Base-by-base conservation (phyloP, 2,329 filamentous ascomycete species). In the Ophiostoma fasciatum region DNA sequence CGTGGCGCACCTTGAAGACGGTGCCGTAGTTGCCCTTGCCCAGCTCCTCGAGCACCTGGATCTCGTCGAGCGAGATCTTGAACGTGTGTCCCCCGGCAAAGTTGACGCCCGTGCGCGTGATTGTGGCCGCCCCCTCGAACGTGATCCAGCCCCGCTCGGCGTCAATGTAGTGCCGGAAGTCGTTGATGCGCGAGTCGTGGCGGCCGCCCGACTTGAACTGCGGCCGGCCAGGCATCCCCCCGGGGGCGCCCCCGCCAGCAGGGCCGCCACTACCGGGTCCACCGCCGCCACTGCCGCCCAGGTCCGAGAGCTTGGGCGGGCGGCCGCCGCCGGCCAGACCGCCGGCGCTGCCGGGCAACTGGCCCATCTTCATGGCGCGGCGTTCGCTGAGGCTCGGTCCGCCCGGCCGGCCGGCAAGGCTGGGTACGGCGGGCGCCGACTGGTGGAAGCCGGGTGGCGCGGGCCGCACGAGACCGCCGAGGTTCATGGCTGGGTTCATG, bases 1-100 rank as follows among this genome's bases (percentile, higher is more conserved):
- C 75, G 59, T 98, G 90, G 48, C 79, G 75, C 39, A 96, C 90
- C 57, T 90, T 94, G 68, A 93, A 96, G 4, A 98, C 90, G 2
- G 88, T 96, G 41, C 90, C 90, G 50, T 98, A 98, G 55, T 98
- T 98, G 28, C 90, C 90, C 58, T 96, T 98, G 31, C 90, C 90
- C 11, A 98, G 63, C 61, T 98, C 90, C 42, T 88, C 84, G 39
- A 96, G 54, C 2, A 83, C 88, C 49, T 96, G 84, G 6, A 98
- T 82, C 55, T 98, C 88, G 51, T 98, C 88, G 28, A 98, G 66
- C 4, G 88, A 96, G 51, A 98, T 96, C 50, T 71, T 84, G 58
- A 98, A 96, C 14, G 77, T 84, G 36, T 78, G 80, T 3, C 90
- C 90, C 39, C 81, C 85, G 18, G 81, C 78, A 52, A 98, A 98